Percentiles rank a stretch among this genome's conserved stretches.
phyloP scores from a whole-genome alignment of 192 early-diverging fungal species.

The Coemansia umbellata region DNA sequence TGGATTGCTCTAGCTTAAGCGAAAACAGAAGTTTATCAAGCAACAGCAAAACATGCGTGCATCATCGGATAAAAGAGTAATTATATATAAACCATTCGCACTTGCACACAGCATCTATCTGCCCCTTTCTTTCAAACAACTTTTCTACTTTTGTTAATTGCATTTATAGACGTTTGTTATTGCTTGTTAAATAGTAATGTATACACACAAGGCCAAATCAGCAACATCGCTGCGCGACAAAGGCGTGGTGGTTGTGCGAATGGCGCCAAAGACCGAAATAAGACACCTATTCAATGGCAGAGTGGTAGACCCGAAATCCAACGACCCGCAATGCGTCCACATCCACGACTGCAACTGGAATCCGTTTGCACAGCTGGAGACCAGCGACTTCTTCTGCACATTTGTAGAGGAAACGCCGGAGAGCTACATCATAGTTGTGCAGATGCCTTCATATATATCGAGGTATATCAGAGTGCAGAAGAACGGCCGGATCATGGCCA shows the following conservation, averaged over 20 bases:
- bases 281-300: constrained; percentile 30
- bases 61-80: no score
- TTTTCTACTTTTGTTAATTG: background rate
- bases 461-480: constrained; percentile 33
- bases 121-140: background rate
- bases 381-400: constrained; percentile 21
- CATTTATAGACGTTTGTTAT: background rate
- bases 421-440: constrained; percentile 12
- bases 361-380: constrained; percentile 23
- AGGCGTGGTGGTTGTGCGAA: constrained; percentile 18
- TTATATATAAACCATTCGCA: no score
- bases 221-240: constrained; percentile 20
- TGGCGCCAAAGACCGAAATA: constrained; percentile 14
- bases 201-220: background rate
- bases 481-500: constrained; percentile 15
- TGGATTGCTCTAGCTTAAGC: background rate
- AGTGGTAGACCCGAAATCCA: constrained; percentile 6
- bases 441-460: constrained; percentile 24
- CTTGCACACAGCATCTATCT: background rate
- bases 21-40: background rate
- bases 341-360: constrained; percentile 32
- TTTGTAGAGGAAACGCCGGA: constrained; percentile 7
- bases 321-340: background rate
- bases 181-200: background rate
- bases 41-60: no score